Evolutionary conservation across 257 asterid species (phyloP), one percentile per base, ranked within the genome.

Genomic region (Jasminum sambac): DNA sequence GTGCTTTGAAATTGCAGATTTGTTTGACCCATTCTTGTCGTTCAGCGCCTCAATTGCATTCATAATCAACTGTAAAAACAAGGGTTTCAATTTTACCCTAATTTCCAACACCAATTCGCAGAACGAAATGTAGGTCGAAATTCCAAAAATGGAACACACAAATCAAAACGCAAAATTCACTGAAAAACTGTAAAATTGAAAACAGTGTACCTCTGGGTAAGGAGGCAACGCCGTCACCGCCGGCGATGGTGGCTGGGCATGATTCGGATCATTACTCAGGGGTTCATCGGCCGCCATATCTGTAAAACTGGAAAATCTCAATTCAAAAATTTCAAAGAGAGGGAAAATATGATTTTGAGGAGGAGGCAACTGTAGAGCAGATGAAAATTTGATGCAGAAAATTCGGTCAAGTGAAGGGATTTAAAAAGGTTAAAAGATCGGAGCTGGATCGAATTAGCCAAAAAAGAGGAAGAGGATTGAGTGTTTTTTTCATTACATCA

Each of bases 11-110:
- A 92, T 88, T 36, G 91, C 23, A 0, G 96, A 77, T 66, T 88
- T 88, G 77, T 81, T 87, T 1, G 95, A 87, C 0, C 95, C 96
- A 43, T 79, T 78, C 10, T 66, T 63, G 8, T 92, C 96, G 69
- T 76, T 66, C 77, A 90, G 26, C 19, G 80, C 84, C 30, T 88
- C 89, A 0, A 92, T 86, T 41, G 96, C 93, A 1, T 78, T 71
- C 72, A 92, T 17, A 42, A 90, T 90, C 93, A 92, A 82, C 97
- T 92, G 74, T 11, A 25, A 0, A 13, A 46, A 12, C 9, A 7
- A 25, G 21, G 48, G 40, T 3, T 30, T 24, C 39, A 46, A 17
- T 25, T 37, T 11, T 41, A 59, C 11, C 6, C 24, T 16, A 52
- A 71, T 41, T 0, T 5, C 10, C 1, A 13, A 0, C 4, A 30